A percentile compares a stretch with the other conserved stretches of the same genome.
phyloP scores from a whole-genome alignment of 1,284 basidiomycete species.

The Sphaerobolus stellatus region DNA sequence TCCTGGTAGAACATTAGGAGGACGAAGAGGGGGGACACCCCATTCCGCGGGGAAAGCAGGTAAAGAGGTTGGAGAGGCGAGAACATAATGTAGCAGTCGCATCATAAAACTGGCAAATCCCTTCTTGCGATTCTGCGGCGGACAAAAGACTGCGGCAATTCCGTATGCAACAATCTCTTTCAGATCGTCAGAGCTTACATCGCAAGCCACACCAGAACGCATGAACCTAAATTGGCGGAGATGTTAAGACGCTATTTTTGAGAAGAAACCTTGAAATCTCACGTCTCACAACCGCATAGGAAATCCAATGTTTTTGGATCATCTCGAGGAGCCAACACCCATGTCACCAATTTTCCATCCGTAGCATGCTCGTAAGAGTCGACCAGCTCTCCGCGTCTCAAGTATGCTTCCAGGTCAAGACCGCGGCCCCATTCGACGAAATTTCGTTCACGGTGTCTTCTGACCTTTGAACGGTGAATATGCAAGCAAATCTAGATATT shows the following conservation, averaged over 20 bases:
- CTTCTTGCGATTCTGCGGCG: slow-evolving; percentile 40
- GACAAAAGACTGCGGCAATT: slow-evolving; percentile 52
- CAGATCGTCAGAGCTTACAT: slow-evolving; percentile 1
- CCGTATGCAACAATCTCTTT: slow-evolving; percentile 40
- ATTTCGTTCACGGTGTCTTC: slow-evolving; percentile 34
- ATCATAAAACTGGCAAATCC: slow-evolving; percentile 56
- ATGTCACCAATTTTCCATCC: slow-evolving; percentile 38
- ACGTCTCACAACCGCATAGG: slow-evolving; percentile 49
- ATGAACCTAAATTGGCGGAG: not conserved
- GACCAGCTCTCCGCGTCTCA: slow-evolving; percentile 33
- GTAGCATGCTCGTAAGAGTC: slow-evolving; percentile 36
- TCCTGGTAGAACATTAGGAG: slow-evolving; percentile 23
- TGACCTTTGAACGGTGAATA: slow-evolving; percentile 19
- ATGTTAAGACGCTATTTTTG: not conserved
- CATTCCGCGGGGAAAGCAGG: slow-evolving; percentile 37
- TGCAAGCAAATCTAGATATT: too few species aligned
- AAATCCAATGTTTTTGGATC: slow-evolving; percentile 42
- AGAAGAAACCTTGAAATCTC: slow-evolving; percentile 16
- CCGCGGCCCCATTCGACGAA: slow-evolving; percentile 36
- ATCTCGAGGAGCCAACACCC: slow-evolving; percentile 44
- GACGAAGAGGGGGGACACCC: slow-evolving; percentile 35
- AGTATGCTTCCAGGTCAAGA: slow-evolving; percentile 35
- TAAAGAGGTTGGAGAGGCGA: slow-evolving; percentile 36
- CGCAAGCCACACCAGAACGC: not conserved
- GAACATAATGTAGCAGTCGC: slow-evolving; percentile 50